These are phyloP conservation scores for Cephaloascus fragrans DNA, from an alignment of 805 yeast genomes.

Conservation along the genomic window DNA sequence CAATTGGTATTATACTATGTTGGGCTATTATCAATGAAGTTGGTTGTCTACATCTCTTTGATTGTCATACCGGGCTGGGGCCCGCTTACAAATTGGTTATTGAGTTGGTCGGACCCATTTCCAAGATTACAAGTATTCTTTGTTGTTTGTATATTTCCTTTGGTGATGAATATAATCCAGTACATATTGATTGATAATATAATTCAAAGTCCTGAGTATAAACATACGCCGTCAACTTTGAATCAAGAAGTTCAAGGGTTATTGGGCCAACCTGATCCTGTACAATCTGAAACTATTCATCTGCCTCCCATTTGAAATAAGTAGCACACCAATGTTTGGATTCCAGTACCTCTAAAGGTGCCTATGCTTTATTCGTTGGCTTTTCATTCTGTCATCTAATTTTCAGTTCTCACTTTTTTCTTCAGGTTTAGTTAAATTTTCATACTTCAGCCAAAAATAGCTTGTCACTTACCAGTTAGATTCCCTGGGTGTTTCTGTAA, in stretches of 20 bases:
- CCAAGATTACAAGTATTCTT: slow-evolving; percentile 79
- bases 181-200: slow-evolving; percentile 65
- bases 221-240: slow-evolving; percentile 11
- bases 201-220: slow-evolving; percentile 45
- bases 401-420: too few relatives aligned
- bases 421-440: too few relatives aligned
- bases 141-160: slow-evolving; percentile 77
- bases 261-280: slow-evolving; percentile 1
- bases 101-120: slow-evolving; percentile 76
- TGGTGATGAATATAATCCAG: slow-evolving; percentile 66
- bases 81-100: slow-evolving; percentile 57
- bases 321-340: too few relatives aligned
- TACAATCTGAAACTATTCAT: background rate
- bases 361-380: too few relatives aligned
- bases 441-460: too few relatives aligned
- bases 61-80: slow-evolving; percentile 60
- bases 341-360: too few relatives aligned
- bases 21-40: slow-evolving; percentile 59
- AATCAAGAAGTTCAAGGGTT: slow-evolving; percentile 1
- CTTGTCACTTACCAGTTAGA: too few relatives aligned
- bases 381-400: too few relatives aligned
- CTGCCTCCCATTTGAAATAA: too few relatives aligned
- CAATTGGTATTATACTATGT: slow-evolving; percentile 62
- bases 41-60: slow-evolving; percentile 45
- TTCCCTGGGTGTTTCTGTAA: too few relatives aligned